A percentile compares a stretch with the other conserved stretches of the same genome.
Evolutionary conservation across 2,329 filamentous ascomycete genomes (phyloP).

Genomic region (Hypoxylon sp.): DNA sequence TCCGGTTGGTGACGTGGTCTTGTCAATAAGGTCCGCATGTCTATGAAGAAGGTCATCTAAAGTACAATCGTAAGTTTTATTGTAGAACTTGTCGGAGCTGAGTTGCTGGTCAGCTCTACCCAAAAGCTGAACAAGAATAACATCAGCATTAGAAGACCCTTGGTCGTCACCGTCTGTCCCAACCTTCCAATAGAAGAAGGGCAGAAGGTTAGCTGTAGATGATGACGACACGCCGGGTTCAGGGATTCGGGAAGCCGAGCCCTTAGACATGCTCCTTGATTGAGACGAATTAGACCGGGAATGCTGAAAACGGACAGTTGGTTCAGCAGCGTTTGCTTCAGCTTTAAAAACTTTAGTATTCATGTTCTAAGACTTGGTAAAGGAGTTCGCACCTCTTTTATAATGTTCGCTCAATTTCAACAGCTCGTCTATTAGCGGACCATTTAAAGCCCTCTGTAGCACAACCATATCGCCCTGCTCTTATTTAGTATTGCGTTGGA

Average conservation of each 20-base stretch:
- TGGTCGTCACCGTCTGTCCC: background rate
- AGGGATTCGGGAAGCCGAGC: constrained; percentile 5
- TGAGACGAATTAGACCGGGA: background rate
- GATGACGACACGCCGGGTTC: background rate
- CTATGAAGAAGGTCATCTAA: constrained; percentile 15
- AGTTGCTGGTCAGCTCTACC: constrained; percentile 8
- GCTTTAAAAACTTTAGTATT: constrained; percentile 5
- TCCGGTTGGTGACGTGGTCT: background rate
- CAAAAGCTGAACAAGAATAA: constrained; percentile 13
- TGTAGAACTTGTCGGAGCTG: constrained; percentile 6
- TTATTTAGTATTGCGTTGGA: background rate
- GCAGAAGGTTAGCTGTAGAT: constrained; percentile 1
- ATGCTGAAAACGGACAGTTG: constrained; percentile 5
- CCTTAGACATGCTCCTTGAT: constrained; percentile 10
- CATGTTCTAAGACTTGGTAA: background rate
- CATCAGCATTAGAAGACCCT: background rate
- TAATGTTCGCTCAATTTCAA: constrained; percentile 1
- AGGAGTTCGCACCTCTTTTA: constrained; percentile 1
- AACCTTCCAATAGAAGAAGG: constrained; percentile 20
- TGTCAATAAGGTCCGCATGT: constrained; percentile 2
- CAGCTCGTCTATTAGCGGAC: constrained; percentile 6
- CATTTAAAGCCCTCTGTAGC: constrained; percentile 8
- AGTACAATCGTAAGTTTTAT: constrained; percentile 11
- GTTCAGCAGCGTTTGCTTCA: background rate
- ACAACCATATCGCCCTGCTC: constrained; percentile 9